phyloP scores from a whole-genome alignment of 441 rosid genomes.

The Omphalea diandra region DNA sequence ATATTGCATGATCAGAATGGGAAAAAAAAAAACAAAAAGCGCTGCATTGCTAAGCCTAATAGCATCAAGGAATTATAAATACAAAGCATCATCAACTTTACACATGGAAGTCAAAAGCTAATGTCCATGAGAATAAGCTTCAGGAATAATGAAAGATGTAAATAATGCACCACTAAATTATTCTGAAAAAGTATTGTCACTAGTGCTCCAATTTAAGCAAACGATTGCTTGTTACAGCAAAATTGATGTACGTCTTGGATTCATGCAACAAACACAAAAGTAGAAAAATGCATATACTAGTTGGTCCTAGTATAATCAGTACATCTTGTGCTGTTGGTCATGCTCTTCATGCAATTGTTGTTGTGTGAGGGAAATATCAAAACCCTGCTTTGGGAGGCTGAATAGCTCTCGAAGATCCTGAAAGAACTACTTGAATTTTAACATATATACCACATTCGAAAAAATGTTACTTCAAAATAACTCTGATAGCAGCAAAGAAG shows the following conservation, averaged over 20 bases:
- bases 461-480: conserved; percentile 6
- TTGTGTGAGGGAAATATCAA: conserved; percentile 82
- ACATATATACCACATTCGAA: background rate
- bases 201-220: background rate
- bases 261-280: background rate
- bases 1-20: background rate
- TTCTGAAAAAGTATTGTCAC: background rate
- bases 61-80: background rate
- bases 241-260: background rate
- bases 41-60: too few species aligned
- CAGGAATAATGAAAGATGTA: background rate
- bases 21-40: too few species aligned
- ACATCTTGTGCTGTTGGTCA: conserved; percentile 72
- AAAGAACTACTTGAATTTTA: conserved; percentile 16
- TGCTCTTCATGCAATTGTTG: conserved; percentile 91
- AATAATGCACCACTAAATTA: background rate
- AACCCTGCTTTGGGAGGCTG: conserved; percentile 87
- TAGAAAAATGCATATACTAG: background rate
- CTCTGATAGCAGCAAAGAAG: too few species aligned
- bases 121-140: background rate
- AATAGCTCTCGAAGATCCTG: conserved; percentile 93
- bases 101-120: background rate
- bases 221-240: background rate
- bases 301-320: conserved; percentile 16
- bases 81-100: background rate